Evolutionary conservation across 495 filamentous ascomycete species (phyloP), one percentile per base, ranked within the genome.

Genomic region (Ramalina intermedia): DNA sequence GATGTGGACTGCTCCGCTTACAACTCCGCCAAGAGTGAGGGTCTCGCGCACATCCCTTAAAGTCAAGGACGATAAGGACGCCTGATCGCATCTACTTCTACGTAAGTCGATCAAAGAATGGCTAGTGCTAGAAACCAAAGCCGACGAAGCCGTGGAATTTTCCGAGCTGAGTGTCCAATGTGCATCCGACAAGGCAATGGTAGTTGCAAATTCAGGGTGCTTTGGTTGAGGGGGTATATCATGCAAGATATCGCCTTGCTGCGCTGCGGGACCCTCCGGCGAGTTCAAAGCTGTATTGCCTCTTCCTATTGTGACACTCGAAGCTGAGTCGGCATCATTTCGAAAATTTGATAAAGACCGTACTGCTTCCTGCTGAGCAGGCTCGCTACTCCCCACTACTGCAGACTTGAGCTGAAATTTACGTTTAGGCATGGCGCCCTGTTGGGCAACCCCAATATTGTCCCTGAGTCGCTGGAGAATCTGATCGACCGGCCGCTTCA

Each of bases 61-160:
- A 8, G 75, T 78, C 29, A 96, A 66, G 36, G 76, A 81, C 7
- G 85, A 80, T 58, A 90, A 93, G 1, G 85, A 78, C 9, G 71
- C 69, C 16, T 74, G 73, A 14, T 70, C 66, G 17, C 66, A 67
- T 0, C 82, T 81, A 0, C 81, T 80, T 16, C 76, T 66, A 1
- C 80, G 80, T 69, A 94, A 80, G 62, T 94, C 83, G 27, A 94
- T 75, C 3, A 95, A 69, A 60, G 87, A 90, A 46, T 71, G 72
- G 2, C 70, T 62, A 14, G 95, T 63, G n/a, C 80, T 72, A 1
- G 79, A 84, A 18, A 96, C 66, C 2, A 81, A 81, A 2, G 83
- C 83, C 1, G 84, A 49, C 14, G 41, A 33, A 9, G 17, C 37
- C 41, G 23, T 35, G 36, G 23, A 33, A 26, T 35, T 43, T 20